phyloP scores from a whole-genome alignment of 345 rosid species.

The Eutrema yunnanense region DNA sequence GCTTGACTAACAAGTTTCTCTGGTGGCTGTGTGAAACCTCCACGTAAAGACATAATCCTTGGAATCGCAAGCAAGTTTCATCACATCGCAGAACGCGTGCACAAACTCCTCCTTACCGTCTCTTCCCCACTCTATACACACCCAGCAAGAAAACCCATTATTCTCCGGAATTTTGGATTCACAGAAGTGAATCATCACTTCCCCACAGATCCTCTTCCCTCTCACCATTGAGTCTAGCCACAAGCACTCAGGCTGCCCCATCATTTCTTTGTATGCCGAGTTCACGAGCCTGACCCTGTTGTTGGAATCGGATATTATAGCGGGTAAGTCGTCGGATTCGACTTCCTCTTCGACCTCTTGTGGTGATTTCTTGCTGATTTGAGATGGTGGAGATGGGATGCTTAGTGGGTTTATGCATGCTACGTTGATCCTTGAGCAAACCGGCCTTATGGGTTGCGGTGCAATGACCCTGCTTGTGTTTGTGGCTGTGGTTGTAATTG shows the following conservation, averaged over 20 bases:
- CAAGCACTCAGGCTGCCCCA: constrained; percentile 91
- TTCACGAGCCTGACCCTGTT: constrained; percentile 77
- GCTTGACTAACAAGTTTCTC: constrained; percentile 31
- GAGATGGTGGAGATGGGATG: not conserved
- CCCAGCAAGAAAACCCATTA: constrained; percentile 83
- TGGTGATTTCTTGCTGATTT: constrained; percentile 33
- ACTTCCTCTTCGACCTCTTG: constrained; percentile 78
- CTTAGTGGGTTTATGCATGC: constrained; percentile 41
- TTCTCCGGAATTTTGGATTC: constrained; percentile 35
- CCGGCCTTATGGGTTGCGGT: constrained; percentile 73
- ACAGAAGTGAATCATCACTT: constrained; percentile 51
- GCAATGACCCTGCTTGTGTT: constrained; percentile 38
- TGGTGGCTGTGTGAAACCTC: constrained; percentile 61
- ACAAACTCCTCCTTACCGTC: constrained; percentile 43
- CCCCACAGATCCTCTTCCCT: constrained; percentile 74
- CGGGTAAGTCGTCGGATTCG: constrained; percentile 64
- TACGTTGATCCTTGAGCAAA: constrained; percentile 67
- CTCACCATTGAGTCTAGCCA: constrained; percentile 73
- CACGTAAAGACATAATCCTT: constrained; percentile 67
- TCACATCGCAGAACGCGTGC: constrained; percentile 66
- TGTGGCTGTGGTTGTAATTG: not conserved
- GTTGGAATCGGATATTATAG: constrained; percentile 69
- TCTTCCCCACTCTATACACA: constrained; percentile 74
- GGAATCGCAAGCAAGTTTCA: constrained; percentile 48
- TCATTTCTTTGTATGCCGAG: constrained; percentile 89